Conservation (phyloP, 306 rosid species). For the Notholithocarpus densiflorus region DNA sequence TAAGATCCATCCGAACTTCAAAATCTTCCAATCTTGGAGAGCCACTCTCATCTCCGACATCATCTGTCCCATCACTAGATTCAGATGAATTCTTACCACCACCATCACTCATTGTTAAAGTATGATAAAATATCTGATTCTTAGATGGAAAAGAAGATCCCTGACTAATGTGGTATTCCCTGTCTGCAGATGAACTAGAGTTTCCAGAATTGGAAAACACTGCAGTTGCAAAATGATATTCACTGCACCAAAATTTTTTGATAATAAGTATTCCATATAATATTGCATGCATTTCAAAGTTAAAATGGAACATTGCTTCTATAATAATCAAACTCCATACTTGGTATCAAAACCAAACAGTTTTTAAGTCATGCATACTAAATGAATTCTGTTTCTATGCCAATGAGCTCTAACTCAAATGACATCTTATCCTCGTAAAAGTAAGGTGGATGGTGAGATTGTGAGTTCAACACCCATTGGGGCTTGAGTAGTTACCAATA, state of each 20-base stretch:
- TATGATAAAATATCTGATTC: slow-evolving; percentile 39
- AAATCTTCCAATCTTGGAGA: slow-evolving; percentile 50
- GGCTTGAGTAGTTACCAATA: no score
- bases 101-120: slow-evolving; percentile 34
- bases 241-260: slow-evolving; percentile 46
- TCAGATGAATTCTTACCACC: slow-evolving; percentile 40
- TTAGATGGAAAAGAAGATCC: slow-evolving; percentile 34
- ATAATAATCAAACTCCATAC: background rate
- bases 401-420: no score
- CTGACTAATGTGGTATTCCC: slow-evolving; percentile 36
- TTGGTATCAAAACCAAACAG: background rate
- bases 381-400: background rate
- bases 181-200: slow-evolving; percentile 42
- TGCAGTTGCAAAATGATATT: slow-evolving; percentile 40
- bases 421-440: no score
- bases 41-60: slow-evolving; percentile 44
- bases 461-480: no score
- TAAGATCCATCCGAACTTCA: slow-evolving; percentile 90
- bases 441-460: no score
- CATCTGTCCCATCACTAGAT: slow-evolving; percentile 40
- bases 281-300: background rate
- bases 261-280: slow-evolving; percentile 12
- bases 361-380: background rate
- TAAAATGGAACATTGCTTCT: background rate
- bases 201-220: slow-evolving; percentile 50